phyloP scores from a whole-genome alignment of 768 basidiomycete species.

The Leccinum truebloodii region DNA sequence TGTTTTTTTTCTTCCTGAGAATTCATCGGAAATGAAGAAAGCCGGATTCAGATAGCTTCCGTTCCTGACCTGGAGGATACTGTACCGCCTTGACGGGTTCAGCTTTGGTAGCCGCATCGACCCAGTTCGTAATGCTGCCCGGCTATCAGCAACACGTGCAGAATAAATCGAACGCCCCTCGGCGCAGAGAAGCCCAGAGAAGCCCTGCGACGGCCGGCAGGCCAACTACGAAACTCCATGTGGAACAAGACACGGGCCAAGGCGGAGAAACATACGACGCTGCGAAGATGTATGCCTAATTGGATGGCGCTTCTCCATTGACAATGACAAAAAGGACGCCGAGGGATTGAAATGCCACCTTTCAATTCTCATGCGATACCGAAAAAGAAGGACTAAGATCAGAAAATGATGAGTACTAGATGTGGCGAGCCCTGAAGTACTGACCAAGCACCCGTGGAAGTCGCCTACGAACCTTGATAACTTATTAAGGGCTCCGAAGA shows the following conservation, averaged over 20 bases:
- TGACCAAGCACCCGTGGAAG: not conserved
- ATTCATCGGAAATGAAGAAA: not conserved
- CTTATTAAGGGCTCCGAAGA: not conserved
- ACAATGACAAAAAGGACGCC: not conserved
- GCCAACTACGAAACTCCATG: not conserved
- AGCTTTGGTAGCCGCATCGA: too few relatives aligned
- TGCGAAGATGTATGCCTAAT: not conserved
- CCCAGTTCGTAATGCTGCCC: too few relatives aligned
- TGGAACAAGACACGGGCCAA: not conserved
- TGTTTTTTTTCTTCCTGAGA: not conserved
- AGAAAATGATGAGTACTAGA: not conserved
- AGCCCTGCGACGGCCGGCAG: not conserved
- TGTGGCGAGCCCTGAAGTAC: not conserved
- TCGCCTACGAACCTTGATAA: not conserved
- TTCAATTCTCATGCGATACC: not conserved
- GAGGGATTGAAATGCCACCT: not conserved
- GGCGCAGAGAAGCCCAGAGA: not conserved
- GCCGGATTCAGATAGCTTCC: not conserved
- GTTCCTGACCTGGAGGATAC: not conserved
- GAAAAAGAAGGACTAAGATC: not conserved
- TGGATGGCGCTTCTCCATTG: not conserved
- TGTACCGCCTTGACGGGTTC: too few relatives aligned
- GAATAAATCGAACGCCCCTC: too few relatives aligned
- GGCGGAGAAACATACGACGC: not conserved
- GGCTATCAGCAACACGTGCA: too few relatives aligned